These are phyloP conservation scores for Coprinellus micaceus DNA, from an alignment of 768 basidiomycete species.

Conservation along the genomic window DNA sequence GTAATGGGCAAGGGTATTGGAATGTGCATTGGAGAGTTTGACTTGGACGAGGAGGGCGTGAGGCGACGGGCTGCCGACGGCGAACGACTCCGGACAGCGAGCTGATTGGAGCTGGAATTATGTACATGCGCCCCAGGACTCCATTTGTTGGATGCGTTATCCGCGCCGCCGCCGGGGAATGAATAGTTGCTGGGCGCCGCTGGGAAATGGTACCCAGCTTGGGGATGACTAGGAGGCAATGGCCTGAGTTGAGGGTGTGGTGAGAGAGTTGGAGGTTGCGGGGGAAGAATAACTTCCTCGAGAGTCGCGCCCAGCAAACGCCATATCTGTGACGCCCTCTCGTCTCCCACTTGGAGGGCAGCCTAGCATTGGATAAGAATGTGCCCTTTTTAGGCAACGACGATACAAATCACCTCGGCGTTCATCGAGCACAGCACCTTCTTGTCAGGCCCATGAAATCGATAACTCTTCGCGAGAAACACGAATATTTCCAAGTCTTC, in stretches of 20 bases:
- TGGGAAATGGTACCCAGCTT: conserved; percentile 7
- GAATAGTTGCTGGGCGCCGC: conserved; percentile 17
- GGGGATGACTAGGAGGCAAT: conserved; percentile 1
- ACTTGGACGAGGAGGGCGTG: conserved; percentile 56
- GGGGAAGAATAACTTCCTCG: conserved; percentile 37
- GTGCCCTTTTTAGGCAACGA: not conserved
- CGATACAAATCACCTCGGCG: conserved; percentile 39
- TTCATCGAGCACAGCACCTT: conserved; percentile 54
- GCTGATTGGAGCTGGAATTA: conserved; percentile 12
- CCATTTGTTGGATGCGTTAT: conserved; percentile 1
- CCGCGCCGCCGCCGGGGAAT: conserved; percentile 5
- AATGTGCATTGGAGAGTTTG: conserved; percentile 52
- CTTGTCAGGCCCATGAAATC: conserved; percentile 47
- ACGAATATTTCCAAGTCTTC: conserved; percentile 50
- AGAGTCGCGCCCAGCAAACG: conserved; percentile 57
- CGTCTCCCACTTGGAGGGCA: conserved; percentile 56
- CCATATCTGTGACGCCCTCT: conserved; percentile 64
- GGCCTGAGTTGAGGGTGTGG: conserved; percentile 10
- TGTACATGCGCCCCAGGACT: conserved; percentile 8
- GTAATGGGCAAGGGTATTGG: conserved; percentile 42
- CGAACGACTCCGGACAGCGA: conserved; percentile 23
- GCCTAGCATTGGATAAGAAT: conserved; percentile 30
- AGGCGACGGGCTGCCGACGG: conserved; percentile 42
- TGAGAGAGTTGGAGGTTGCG: conserved; percentile 22
- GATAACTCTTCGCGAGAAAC: conserved; percentile 61